Evolutionary conservation across 192 early-diverging fungal species (phyloP).

Genomic region (Glomus cerebriforme): DNA sequence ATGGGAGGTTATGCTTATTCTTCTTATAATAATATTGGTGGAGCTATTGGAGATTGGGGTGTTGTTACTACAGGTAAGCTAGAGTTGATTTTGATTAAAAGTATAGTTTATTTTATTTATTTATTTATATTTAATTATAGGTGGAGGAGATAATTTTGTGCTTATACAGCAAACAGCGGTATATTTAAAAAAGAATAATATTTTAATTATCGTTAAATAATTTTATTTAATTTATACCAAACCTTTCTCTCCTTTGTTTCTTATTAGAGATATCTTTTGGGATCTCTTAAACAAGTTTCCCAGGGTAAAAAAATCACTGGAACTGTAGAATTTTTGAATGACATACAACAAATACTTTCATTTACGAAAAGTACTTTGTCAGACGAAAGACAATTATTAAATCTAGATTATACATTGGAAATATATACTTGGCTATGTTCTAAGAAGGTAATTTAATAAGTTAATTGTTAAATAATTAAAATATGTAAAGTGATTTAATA

Average conservation of each 20-base stretch:
- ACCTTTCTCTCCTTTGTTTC: background rate
- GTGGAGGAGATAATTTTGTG: conserved; percentile 47
- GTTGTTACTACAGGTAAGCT: conserved; percentile 57
- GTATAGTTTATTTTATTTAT: no score
- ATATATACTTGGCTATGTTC: conserved; percentile 45
- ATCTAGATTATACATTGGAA: conserved; percentile 40
- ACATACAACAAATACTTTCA: conserved; percentile 5
- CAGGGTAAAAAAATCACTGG: conserved; percentile 40
- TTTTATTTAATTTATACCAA: background rate
- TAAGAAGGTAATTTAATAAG: conserved; percentile 37
- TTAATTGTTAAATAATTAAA: background rate
- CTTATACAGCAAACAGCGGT: conserved; percentile 54
- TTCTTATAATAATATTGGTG: conserved; percentile 64
- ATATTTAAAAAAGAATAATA: conserved; percentile 37
- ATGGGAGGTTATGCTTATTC: conserved; percentile 71
- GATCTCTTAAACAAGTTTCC: conserved; percentile 35
- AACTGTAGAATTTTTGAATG: conserved; percentile 46
- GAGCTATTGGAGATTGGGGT: conserved; percentile 61
- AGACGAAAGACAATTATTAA: conserved; percentile 43
- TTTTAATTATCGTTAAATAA: background rate
- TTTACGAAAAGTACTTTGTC: conserved; percentile 22
- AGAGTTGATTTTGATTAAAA: background rate
- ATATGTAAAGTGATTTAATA: background rate
- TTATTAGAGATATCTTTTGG: conserved; percentile 26
- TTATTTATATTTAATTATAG: conserved; percentile 23